Conservation (phyloP, 345 rosid species). For the Citrus australasica region DNA sequence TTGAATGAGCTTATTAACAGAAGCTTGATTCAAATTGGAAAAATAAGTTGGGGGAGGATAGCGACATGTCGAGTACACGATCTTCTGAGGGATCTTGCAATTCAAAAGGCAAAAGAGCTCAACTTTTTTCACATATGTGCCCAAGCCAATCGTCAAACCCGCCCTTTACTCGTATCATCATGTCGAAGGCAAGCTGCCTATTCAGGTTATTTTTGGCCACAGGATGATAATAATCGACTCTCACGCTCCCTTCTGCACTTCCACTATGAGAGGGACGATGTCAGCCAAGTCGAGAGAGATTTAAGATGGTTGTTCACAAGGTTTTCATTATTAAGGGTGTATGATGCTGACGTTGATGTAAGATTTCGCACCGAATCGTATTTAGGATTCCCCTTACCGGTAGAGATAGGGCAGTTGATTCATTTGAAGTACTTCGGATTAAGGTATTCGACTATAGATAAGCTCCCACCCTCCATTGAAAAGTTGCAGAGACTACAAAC, state of each 20-base stretch:
- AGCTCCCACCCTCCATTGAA: background rate
- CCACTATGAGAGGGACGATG: accelerated
- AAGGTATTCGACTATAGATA: background rate
- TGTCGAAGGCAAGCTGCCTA: constrained; percentile 1
- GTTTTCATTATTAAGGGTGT: background rate
- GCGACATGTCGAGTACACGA: background rate
- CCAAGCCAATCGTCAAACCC: background rate
- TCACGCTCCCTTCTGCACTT: background rate
- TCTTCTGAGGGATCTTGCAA: background rate
- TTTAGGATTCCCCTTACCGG: background rate
- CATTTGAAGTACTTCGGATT: background rate
- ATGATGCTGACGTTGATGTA: background rate
- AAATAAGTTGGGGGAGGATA: background rate
- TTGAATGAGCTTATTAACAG: background rate
- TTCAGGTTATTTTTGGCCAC: background rate
- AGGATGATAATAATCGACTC: background rate
- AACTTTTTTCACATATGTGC: background rate
- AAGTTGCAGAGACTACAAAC: constrained; percentile 1
- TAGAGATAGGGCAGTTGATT: background rate
- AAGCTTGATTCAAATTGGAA: background rate
- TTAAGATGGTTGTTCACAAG: background rate
- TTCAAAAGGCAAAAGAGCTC: constrained; percentile 11
- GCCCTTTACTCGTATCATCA: background rate
- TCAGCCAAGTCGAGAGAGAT: background rate
- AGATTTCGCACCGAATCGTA: too few relatives aligned